Evolutionary conservation across 148 eudicot species (phyloP), one percentile per base, ranked within the genome.

Genomic region (Euryodendron excelsum): DNA sequence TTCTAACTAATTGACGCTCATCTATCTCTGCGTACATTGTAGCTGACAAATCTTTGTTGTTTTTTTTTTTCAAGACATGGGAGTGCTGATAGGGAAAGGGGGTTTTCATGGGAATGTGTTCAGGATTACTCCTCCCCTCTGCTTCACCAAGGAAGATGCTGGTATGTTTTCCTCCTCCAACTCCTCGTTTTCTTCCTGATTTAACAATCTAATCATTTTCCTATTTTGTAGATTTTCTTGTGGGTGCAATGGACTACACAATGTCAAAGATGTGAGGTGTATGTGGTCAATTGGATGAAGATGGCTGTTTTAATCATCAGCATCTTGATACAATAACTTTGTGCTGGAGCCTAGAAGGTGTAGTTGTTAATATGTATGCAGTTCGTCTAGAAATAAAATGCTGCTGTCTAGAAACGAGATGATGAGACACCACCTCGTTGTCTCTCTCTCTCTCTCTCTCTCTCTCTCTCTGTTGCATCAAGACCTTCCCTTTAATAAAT

Each of bases 101-200:
- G 98, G 98, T 18, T 94, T 87, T 58, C 88, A 82, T 63, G 97
- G 98, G 45, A 94, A 94, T 84, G 98, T 94, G 5, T 94, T 94
- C 85, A 87, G 98, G 79, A 88, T 94, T 73, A 94, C 98, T 47
- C 98, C 98, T 59, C 98, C 98, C 15, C 90, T 94, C 41, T 94
- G 98, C 86, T 92, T 94, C 88, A 90, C 92, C 79, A 94, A 92
- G 81, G 93, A 90, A 61, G 98, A 94, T 80, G 92, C 98, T 75
- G 98, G 98, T 92, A 60, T 64, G 62, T 34, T 39, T 18, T 33
- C 58, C 12, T 25, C 1, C 44, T 15, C 23, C 18, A 12, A 2
- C 39, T 37, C 33, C 17, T 34, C 53, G 8, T 3, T 8, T 20
- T 55, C 33, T 75, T 31, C 45, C 11, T 52, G 45, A 30, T 30